Percentiles rank a stretch among this genome's conserved stretches.
phyloP scores from a whole-genome alignment of 495 filamentous ascomycete genomes.

The Bombardia bombarda region DNA sequence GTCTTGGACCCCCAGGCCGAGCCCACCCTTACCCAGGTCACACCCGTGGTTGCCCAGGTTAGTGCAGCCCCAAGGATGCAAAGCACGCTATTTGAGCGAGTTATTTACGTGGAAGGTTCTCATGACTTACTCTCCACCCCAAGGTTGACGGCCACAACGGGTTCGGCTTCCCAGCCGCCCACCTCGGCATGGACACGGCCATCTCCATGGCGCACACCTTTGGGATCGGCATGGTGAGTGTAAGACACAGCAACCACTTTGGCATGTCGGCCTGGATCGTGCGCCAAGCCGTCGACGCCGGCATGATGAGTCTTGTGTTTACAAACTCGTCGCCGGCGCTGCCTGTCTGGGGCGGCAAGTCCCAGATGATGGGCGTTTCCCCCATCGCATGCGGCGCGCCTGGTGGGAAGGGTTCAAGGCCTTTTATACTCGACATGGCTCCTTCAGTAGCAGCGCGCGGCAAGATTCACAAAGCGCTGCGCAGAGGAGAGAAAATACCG shows the following conservation, averaged over 20 bases:
- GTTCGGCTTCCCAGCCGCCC: slow-evolving; percentile 65
- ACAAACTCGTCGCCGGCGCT: slow-evolving; percentile 72
- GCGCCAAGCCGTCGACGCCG: slow-evolving; percentile 61
- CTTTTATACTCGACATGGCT: slow-evolving; percentile 75
- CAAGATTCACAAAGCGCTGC: slow-evolving; percentile 66
- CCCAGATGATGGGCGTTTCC: slow-evolving; percentile 64
- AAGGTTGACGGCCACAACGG: slow-evolving; percentile 59
- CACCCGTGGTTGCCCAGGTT: slow-evolving; percentile 53
- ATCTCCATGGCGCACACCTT: slow-evolving; percentile 55
- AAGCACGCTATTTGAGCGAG: no score
- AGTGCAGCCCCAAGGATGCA: not conserved
- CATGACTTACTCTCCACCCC: no score
- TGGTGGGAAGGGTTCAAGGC: slow-evolving; percentile 26
- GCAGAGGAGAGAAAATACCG: slow-evolving; percentile 68
- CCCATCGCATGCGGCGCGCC: slow-evolving; percentile 74
- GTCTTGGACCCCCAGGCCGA: slow-evolving; percentile 51
- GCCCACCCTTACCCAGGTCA: slow-evolving; percentile 50
- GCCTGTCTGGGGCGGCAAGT: slow-evolving; percentile 61
- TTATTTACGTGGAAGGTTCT: no score
- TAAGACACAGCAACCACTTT: slow-evolving; percentile 73
- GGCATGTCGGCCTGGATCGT: slow-evolving; percentile 76
- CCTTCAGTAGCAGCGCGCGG: slow-evolving; percentile 64
- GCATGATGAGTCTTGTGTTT: slow-evolving; percentile 70
- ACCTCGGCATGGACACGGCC: slow-evolving; percentile 53
- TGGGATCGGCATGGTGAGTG: slow-evolving; percentile 64